phyloP scores from a whole-genome alignment of 2,329 filamentous ascomycete genomes.

The Ilyonectria robusta region DNA sequence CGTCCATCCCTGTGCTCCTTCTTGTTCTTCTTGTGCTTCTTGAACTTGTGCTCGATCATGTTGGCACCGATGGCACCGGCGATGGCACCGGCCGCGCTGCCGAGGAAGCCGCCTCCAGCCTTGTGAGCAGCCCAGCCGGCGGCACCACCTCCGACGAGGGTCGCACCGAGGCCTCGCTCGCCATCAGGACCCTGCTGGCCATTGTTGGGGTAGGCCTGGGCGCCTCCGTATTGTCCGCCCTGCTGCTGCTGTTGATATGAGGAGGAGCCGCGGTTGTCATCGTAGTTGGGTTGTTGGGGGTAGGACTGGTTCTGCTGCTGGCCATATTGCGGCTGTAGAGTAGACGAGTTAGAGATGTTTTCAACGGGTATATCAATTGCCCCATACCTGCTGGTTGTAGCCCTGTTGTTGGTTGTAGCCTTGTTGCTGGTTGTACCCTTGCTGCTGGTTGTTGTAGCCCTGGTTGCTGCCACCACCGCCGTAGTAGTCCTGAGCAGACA shows the following conservation, averaged over 20 bases:
- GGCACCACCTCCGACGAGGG: slow-evolving; percentile 62
- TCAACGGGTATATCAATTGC: neutral
- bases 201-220: slow-evolving; percentile 30
- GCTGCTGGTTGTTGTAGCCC: slow-evolving; percentile 32
- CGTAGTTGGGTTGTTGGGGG: slow-evolving; percentile 36
- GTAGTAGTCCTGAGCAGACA: slow-evolving; percentile 47
- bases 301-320: slow-evolving; percentile 38
- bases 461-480: slow-evolving; percentile 32
- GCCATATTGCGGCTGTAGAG: neutral
- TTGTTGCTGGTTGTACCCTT: slow-evolving; percentile 38
- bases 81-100: slow-evolving; percentile 63
- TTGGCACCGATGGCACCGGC: slow-evolving; percentile 67
- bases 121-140: slow-evolving; percentile 66
- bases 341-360: neutral
- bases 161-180: slow-evolving; percentile 67
- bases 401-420: slow-evolving; percentile 14
- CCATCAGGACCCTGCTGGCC: slow-evolving; percentile 41
- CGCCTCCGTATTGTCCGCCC: slow-evolving; percentile 34
- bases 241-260: slow-evolving; percentile 38
- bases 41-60: slow-evolving; percentile 57
- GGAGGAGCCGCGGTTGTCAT: slow-evolving; percentile 30
- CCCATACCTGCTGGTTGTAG: slow-evolving; percentile 24
- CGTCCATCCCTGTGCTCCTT: slow-evolving; percentile 42
- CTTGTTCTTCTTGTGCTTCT: slow-evolving; percentile 48
- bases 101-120: slow-evolving; percentile 63